Conservation (phyloP, 768 basidiomycete species). For the Grammothele lineata region DNA sequence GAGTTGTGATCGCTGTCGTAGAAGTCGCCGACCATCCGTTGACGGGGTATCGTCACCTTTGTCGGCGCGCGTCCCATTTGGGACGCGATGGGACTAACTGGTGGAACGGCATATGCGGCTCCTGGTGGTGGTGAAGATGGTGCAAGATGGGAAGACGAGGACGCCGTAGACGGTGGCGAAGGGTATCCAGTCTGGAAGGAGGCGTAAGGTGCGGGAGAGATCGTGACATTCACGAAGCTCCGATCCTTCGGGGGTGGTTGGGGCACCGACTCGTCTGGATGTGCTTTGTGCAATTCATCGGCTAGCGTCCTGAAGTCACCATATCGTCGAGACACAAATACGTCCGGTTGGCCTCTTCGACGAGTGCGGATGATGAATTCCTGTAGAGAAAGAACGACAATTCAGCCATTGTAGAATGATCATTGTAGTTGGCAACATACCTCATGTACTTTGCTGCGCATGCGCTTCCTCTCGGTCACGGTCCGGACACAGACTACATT, state of each 20-base stretch:
- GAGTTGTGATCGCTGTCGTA: constrained; percentile 13
- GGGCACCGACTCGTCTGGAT: constrained; percentile 78
- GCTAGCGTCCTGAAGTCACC: constrained; percentile 92
- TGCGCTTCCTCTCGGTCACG: constrained; percentile 77
- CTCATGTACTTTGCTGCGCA: constrained; percentile 85
- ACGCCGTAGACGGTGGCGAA: constrained; percentile 5
- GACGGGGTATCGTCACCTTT: background rate
- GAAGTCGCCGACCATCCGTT: background rate
- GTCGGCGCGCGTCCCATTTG: constrained; percentile 4
- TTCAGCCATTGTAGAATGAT: too few species aligned
- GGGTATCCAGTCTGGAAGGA: background rate
- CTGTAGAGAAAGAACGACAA: constrained; percentile 36
- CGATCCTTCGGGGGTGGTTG: constrained; percentile 88
- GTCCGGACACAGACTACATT: constrained; percentile 88
- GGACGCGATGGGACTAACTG: constrained; percentile 4
- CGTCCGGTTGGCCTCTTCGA: constrained; percentile 64
- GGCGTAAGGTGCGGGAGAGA: constrained; percentile 25
- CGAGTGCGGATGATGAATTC: constrained; percentile 94
- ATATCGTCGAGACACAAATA: constrained; percentile 89
- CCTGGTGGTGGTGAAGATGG: background rate
- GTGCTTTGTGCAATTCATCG: constrained; percentile 84
- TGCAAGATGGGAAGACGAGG: constrained; percentile 2
- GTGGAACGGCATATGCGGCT: too few species aligned
- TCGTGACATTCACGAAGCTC: constrained; percentile 51
- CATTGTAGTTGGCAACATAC: constrained; percentile 39